Percentiles rank a stretch among this genome's conserved stretches.
Conservation (phyloP, 116 monocot species). For the Thalassia testudinum region DNA sequence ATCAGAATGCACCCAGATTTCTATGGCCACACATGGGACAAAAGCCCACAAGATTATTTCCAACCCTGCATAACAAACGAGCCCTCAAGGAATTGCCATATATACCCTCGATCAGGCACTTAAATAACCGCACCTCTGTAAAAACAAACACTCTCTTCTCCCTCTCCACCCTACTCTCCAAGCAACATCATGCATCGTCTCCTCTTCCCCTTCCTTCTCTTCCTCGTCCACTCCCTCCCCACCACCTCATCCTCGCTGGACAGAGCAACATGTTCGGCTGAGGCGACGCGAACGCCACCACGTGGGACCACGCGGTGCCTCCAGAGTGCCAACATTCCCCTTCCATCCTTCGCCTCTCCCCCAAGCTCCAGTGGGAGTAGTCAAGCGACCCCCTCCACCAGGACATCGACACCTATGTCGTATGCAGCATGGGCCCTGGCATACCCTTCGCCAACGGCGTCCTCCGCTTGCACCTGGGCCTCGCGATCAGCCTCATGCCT, state of each 20-base stretch:
- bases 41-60: too few species aligned
- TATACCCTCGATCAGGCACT: too few species aligned
- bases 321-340: constrained; percentile 23
- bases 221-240: too few species aligned
- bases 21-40: too few species aligned
- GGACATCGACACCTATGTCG: constrained; percentile 53
- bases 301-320: constrained; percentile 33
- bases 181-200: too few species aligned
- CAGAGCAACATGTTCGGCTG: constrained; percentile 88
- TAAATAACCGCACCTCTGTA: too few species aligned
- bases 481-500: constrained; percentile 37
- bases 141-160: too few species aligned
- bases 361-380: constrained; percentile 29
- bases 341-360: constrained; percentile 46
- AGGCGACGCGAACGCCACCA: constrained; percentile 23
- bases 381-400: constrained; percentile 67
- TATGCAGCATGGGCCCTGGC: constrained; percentile 68
- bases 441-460: constrained; percentile 52
- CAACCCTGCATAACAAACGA: too few species aligned
- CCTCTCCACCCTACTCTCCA: too few species aligned
- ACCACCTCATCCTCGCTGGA: constrained; percentile 37
- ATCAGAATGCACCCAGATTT: too few species aligned
- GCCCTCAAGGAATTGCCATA: too few species aligned
- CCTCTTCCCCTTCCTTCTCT: too few species aligned
- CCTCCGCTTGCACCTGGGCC: background rate